Evolutionary conservation across 441 rosid species (phyloP), one percentile per base, ranked within the genome.

Genomic region (Croton laevigatus): DNA sequence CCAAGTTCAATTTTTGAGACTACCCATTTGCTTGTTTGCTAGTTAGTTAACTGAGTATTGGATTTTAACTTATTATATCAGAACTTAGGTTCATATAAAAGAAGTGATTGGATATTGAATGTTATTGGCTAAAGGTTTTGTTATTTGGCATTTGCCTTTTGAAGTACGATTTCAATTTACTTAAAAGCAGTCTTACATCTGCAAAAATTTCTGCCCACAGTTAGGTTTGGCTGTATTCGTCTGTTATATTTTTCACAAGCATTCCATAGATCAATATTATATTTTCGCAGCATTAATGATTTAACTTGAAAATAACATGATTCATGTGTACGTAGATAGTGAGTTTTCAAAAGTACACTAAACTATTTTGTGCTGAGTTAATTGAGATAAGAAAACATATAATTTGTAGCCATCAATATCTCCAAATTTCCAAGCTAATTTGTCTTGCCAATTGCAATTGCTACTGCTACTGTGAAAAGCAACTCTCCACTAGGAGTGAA

Each of bases 21-120:
- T 75, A 52, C 75, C 73, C 76, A 52, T 68, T 66, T 65, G 48
- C 37, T 42, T 74, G 7, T 54, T 68, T 51, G 34, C 7, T 59
- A 3, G 55, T 51, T 38, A 22, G 67, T 14, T 27, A 48, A 45
- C 36, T 44, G 62, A 62, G 58, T 27, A 14, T 8, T 64, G 27
- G 42, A 49, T n/a, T n/a, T n/a, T n/a, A 54, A 36, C 49, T 71
- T 23, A 57, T 48, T 69, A 48, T 62, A 1, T 54, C 54, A 23
- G 51, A 40, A 7, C 52, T 71, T 62, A 63, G 42, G 52, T 64
- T 38, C 42, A 53, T 49, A 40, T 51, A 5, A 38, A 60, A 23
- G 44, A 3, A 38, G 6, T 54, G 19, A 9, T 55, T 67, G 12
- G 16, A 22, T 9, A 64, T 55, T 55, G 8, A 55, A 63, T 45